Conservation (phyloP, 2,329 filamentous ascomycete genomes). For the Colletotrichum sublineola region DNA sequence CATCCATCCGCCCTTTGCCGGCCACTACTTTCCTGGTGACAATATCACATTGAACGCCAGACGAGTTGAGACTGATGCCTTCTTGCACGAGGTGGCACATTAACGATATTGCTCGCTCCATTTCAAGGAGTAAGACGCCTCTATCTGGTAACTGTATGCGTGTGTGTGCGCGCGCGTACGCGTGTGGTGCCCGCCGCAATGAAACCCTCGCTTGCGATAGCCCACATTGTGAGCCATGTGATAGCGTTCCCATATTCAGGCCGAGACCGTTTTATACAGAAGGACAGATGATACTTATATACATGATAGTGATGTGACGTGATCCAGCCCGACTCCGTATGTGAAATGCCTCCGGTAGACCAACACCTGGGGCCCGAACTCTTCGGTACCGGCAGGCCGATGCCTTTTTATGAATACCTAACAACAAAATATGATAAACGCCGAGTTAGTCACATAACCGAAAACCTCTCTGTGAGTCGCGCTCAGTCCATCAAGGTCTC, state of each 20-base stretch:
- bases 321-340: slow-evolving; percentile 23
- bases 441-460: background rate
- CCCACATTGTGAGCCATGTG: background rate
- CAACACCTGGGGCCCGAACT: slow-evolving; percentile 32
- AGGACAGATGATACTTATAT: slow-evolving; percentile 14
- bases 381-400: slow-evolving; percentile 35
- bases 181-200: slow-evolving; percentile 6
- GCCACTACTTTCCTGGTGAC: background rate
- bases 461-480: background rate
- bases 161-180: background rate
- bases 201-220: slow-evolving; percentile 18
- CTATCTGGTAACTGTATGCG: background rate
- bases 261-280: slow-evolving; percentile 25
- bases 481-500: slow-evolving; percentile 52
- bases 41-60: background rate
- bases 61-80: background rate
- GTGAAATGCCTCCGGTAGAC: slow-evolving; percentile 14
- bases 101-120: slow-evolving; percentile 6
- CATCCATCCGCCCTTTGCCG: background rate
- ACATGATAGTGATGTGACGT: slow-evolving; percentile 12
- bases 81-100: slow-evolving; percentile 14
- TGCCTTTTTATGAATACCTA: slow-evolving; percentile 28
- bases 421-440: slow-evolving; percentile 21
- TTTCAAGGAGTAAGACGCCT: slow-evolving; percentile 2
- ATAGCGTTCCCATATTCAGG: background rate